Evolutionary conservation across 2,329 filamentous ascomycete species (phyloP).

Genomic region (Ceratocystiopsis sp.): DNA sequence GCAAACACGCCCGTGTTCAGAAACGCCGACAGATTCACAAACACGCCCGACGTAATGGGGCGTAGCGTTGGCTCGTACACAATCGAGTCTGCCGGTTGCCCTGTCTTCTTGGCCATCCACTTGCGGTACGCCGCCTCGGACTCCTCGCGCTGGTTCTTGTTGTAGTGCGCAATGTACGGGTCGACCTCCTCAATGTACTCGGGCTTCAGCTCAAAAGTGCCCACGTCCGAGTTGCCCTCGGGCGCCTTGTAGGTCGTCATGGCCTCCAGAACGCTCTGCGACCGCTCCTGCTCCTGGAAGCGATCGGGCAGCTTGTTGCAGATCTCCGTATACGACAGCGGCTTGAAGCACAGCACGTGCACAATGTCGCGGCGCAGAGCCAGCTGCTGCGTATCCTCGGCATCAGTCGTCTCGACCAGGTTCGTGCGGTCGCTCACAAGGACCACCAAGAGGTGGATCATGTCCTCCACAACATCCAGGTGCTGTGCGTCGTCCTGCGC

Average conservation of each 20-base stretch:
- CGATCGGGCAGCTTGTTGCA: slow-evolving; percentile 74
- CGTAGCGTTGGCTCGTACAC: slow-evolving; percentile 81
- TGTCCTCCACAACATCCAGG: slow-evolving; percentile 86
- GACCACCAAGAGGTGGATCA: slow-evolving; percentile 84
- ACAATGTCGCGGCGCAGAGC: slow-evolving; percentile 78
- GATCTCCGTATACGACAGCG: slow-evolving; percentile 85
- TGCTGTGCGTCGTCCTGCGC: slow-evolving; percentile 77
- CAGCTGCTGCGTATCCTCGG: slow-evolving; percentile 45
- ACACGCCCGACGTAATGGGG: slow-evolving; percentile 59
- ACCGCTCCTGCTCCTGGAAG: slow-evolving; percentile 75
- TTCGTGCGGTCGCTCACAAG: slow-evolving; percentile 77
- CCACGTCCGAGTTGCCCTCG: slow-evolving; percentile 80
- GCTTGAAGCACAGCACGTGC: slow-evolving; percentile 91
- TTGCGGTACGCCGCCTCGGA: slow-evolving; percentile 78
- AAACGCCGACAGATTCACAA: slow-evolving; percentile 59
- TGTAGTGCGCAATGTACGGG: slow-evolving; percentile 91
- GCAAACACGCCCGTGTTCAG: slow-evolving; percentile 74
- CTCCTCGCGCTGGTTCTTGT: slow-evolving; percentile 91
- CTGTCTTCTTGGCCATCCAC: slow-evolving; percentile 73
- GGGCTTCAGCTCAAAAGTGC: slow-evolving; percentile 81
- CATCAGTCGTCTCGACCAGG: slow-evolving; percentile 46
- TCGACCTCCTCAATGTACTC: slow-evolving; percentile 79
- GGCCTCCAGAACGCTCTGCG: slow-evolving; percentile 66
- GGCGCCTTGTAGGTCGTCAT: slow-evolving; percentile 82
- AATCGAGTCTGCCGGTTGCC: slow-evolving; percentile 63